phyloP scores from a whole-genome alignment of 352 stramenopile species.

The Peronosclerospora sorghi region DNA sequence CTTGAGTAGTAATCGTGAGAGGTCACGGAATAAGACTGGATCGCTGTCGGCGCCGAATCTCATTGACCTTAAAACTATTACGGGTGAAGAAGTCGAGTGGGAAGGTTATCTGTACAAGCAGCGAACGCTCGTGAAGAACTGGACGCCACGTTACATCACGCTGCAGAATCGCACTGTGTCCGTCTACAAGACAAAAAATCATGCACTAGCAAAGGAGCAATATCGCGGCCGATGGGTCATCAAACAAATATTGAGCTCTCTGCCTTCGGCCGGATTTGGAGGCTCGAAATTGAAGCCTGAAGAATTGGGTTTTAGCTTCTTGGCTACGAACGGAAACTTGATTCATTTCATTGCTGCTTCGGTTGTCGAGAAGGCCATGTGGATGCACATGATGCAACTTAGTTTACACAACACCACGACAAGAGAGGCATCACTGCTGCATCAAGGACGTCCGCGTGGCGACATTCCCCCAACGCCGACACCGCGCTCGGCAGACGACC shows the following conservation, averaged over 20 bases:
- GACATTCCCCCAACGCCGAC: slow-evolving; percentile 13
- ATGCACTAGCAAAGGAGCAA: slow-evolving; percentile 72
- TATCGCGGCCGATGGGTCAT: slow-evolving; percentile 72
- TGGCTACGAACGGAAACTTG: slow-evolving; percentile 73
- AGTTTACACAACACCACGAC: slow-evolving; percentile 38
- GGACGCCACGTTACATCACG: slow-evolving; percentile 80
- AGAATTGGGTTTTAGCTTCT: slow-evolving; percentile 70
- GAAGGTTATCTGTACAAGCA: slow-evolving; percentile 86
- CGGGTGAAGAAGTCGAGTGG: slow-evolving; percentile 78
- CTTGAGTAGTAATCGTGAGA: no score
- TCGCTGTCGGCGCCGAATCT: slow-evolving; percentile 56
- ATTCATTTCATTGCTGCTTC: slow-evolving; percentile 79
- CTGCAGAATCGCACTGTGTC: slow-evolving; percentile 70
- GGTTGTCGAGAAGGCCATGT: slow-evolving; percentile 67
- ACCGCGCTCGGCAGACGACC: slow-evolving; percentile 28
- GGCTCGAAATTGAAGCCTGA: slow-evolving; percentile 71
- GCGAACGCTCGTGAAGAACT: slow-evolving; percentile 84
- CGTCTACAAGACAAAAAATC: slow-evolving; percentile 83
- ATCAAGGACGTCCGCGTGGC: slow-evolving; percentile 25
- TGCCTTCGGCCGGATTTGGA: slow-evolving; percentile 69
- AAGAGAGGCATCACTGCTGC: slow-evolving; percentile 33
- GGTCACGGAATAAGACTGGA: neutral
- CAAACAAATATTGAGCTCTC: slow-evolving; percentile 65
- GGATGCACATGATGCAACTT: slow-evolving; percentile 72
- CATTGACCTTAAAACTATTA: slow-evolving; percentile 83